Evolutionary conservation across 2,329 filamentous ascomycete species (phyloP).

Genomic region (Penicillium sp.): DNA sequence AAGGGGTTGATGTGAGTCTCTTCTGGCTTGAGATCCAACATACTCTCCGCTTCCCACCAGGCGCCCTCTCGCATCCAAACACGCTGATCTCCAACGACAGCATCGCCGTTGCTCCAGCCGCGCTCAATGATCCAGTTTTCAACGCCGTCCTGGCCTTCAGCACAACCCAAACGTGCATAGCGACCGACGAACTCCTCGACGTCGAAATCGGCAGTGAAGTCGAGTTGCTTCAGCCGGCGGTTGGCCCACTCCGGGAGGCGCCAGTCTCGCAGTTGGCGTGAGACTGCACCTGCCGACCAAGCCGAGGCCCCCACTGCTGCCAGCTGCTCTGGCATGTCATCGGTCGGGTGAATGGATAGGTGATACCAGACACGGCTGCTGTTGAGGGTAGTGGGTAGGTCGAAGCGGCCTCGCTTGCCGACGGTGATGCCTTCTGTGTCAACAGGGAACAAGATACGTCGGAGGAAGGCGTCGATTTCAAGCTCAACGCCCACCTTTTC

Average conservation of each 20-base stretch:
- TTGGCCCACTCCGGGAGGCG: slow-evolving; percentile 96
- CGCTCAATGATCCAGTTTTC: slow-evolving; percentile 93
- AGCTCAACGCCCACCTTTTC: slow-evolving; percentile 84
- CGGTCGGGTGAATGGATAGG: slow-evolving; percentile 85
- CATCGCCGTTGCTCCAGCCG: slow-evolving; percentile 97
- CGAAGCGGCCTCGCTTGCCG: slow-evolving; percentile 75
- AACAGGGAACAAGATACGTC: slow-evolving; percentile 77
- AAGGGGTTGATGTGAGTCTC: slow-evolving; percentile 51
- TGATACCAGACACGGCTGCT: slow-evolving; percentile 96
- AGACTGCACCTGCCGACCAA: slow-evolving; percentile 93
- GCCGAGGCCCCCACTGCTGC: slow-evolving; percentile 69
- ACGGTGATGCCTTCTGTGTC: slow-evolving; percentile 77
- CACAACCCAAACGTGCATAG: slow-evolving; percentile 81
- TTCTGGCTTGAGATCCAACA: slow-evolving; percentile 83
- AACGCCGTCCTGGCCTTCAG: slow-evolving; percentile 86
- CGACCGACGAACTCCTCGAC: slow-evolving; percentile 85
- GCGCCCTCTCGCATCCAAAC: slow-evolving; percentile 93
- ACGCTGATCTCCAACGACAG: slow-evolving; percentile 84
- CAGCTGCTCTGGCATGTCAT: slow-evolving; percentile 75
- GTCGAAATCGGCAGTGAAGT: slow-evolving; percentile 97
- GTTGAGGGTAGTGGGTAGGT: slow-evolving; percentile 71
- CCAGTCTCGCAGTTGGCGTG: slow-evolving; percentile 90
- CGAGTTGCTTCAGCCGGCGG: slow-evolving; percentile 82
- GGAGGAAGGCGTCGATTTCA: slow-evolving; percentile 80
- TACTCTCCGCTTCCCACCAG: slow-evolving; percentile 97